Evolutionary conservation across 441 rosid species (phyloP).

Genomic region (Theobroma grandiflorum): DNA sequence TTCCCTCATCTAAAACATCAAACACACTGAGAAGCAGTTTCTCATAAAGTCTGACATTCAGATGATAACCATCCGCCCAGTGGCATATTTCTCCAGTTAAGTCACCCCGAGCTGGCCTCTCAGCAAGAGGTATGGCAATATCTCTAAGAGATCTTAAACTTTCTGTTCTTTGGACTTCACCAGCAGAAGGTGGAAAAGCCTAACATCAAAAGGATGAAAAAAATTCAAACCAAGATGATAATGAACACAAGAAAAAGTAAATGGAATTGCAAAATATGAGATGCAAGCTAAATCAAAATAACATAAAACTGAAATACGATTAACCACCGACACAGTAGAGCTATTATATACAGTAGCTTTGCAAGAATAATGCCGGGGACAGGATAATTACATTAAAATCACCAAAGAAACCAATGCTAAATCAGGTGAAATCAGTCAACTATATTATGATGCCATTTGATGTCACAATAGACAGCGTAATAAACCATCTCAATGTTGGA

Average conservation of each 20-base stretch:
- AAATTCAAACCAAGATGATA: conserved; percentile 24
- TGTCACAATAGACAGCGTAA: conserved; percentile 15
- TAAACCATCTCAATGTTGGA: conserved; percentile 9
- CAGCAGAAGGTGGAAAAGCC: conserved; percentile 87
- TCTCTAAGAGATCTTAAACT: conserved; percentile 91
- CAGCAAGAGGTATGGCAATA: conserved; percentile 91
- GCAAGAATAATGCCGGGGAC: not conserved
- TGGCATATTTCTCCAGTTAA: conserved; percentile 99
- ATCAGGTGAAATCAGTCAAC: not conserved
- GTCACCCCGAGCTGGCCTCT: conserved; percentile 99
- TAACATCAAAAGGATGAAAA: conserved; percentile 38
- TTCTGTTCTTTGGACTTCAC: conserved; percentile 95
- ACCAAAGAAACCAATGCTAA: conserved; percentile 10
- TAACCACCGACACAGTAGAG: not conserved
- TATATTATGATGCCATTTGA: not conserved
- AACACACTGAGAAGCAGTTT: conserved; percentile 95
- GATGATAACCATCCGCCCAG: conserved; percentile 99
- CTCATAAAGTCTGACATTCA: conserved; percentile 91
- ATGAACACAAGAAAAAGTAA: conserved; percentile 19
- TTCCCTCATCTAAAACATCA: conserved; percentile 96
- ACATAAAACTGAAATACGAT: conserved; percentile 13
- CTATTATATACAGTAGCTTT: conserved; percentile 17
- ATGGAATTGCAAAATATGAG: conserved; percentile 13
- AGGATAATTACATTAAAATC: not conserved
- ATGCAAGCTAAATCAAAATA: not conserved